Conservation (phyloP, 352 stramenopile genomes). For the Phytophthora fragariae region DNA sequence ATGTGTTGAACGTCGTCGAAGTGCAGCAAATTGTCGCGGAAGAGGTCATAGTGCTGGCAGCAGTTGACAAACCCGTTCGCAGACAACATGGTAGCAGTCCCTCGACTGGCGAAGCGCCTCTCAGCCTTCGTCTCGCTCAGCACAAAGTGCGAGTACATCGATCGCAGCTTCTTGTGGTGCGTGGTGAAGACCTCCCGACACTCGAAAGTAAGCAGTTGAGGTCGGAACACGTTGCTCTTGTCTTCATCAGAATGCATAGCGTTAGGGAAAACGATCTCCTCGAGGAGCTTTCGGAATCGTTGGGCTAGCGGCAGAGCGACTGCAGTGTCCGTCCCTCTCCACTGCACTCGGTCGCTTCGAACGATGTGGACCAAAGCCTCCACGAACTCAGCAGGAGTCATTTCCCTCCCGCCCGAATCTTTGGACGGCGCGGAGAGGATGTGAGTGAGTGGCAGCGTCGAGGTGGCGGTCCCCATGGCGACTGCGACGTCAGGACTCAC, state of each 20-base stretch:
- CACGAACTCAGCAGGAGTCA: constrained; percentile 75
- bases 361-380: constrained; percentile 68
- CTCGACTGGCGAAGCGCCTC: constrained; percentile 4
- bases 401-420: constrained; percentile 42
- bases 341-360: constrained; percentile 46
- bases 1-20: constrained; percentile 73
- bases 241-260: constrained; percentile 59
- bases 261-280: constrained; percentile 60
- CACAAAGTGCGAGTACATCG: constrained; percentile 58
- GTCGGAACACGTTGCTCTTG: constrained; percentile 58
- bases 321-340: constrained; percentile 5
- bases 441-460: constrained; percentile 28
- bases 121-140: constrained; percentile 15
- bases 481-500: constrained; percentile 53
- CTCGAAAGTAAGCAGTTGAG: constrained; percentile 50
- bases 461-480: constrained; percentile 29
- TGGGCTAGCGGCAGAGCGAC: constrained; percentile 36
- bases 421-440: constrained; percentile 31
- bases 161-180: constrained; percentile 53
- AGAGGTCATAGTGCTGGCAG: constrained; percentile 61
- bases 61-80: constrained; percentile 53
- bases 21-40: constrained; percentile 66
- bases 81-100: constrained; percentile 49
- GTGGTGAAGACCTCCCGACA: constrained; percentile 64
- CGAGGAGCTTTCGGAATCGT: constrained; percentile 56